Conservation (phyloP, 257 asterid species). For the Leonotis leonurus region DNA sequence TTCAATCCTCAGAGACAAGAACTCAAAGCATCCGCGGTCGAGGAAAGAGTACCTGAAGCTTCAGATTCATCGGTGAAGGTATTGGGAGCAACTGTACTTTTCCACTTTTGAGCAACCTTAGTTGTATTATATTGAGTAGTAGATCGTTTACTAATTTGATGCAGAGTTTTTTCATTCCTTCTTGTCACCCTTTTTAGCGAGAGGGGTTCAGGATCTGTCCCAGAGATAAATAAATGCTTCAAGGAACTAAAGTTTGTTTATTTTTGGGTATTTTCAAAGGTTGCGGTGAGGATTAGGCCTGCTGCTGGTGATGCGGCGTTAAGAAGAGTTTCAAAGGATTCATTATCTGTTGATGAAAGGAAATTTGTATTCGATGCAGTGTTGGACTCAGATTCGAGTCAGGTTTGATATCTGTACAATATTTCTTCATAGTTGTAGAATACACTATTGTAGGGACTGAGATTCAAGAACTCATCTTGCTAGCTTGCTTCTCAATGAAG, state of each 20-base stretch:
- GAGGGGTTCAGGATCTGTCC: too few relatives aligned
- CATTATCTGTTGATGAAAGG: slow-evolving; percentile 49
- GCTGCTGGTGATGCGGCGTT: slow-evolving; percentile 40
- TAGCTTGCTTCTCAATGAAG: not conserved
- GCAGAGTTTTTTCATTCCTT: not conserved
- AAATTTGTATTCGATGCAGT: slow-evolving; percentile 65
- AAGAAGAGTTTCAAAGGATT: slow-evolving; percentile 53
- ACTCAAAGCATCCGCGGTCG: slow-evolving; percentile 23
- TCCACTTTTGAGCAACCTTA: slow-evolving; percentile 8
- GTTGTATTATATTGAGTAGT: not conserved
- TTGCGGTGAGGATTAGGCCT: slow-evolving; percentile 77
- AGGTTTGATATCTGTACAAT: slow-evolving; percentile 39
- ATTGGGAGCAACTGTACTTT: not conserved
- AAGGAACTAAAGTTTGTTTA: not conserved
- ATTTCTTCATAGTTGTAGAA: not conserved
- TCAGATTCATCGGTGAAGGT: slow-evolving; percentile 80
- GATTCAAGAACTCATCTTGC: not conserved
- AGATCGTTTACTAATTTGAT: not conserved
- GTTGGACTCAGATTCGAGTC: slow-evolving; percentile 60
- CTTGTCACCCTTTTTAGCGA: too few relatives aligned
- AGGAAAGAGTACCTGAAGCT: slow-evolving; percentile 20
- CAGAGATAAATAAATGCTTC: not conserved
- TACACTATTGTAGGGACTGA: not conserved
- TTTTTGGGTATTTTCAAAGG: slow-evolving; percentile 37
- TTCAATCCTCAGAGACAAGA: slow-evolving; percentile 20